Evolutionary conservation across 345 rosid genomes (phyloP).

Genomic region (Hibiscus syriacus): DNA sequence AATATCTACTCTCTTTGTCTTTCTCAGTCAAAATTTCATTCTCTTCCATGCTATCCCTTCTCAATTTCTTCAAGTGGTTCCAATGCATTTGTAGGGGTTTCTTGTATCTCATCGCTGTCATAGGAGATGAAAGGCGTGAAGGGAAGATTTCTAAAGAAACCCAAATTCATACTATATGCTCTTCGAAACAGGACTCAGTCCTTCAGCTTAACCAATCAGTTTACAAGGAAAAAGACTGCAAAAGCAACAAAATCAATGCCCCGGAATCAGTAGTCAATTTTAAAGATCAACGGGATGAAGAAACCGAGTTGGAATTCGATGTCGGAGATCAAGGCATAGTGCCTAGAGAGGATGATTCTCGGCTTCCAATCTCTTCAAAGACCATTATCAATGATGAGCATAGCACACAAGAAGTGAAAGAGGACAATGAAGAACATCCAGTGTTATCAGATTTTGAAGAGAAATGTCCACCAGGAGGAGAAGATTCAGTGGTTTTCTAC

Average conservation of each 20-base stretch:
- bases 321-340: not conserved
- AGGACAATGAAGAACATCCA: conserved; percentile 6
- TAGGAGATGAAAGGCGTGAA: conserved; percentile 49
- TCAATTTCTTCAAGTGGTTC: not conserved
- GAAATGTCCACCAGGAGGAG: conserved; percentile 67
- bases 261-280: not conserved
- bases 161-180: conserved; percentile 38
- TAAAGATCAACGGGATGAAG: conserved; percentile 23
- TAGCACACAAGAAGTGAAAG: not conserved
- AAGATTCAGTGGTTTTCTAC: conserved; percentile 59
- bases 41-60: not conserved
- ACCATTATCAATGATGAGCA: not conserved
- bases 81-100: not conserved
- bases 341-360: conserved; percentile 9
- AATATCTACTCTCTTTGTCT: not conserved
- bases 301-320: conserved; percentile 10
- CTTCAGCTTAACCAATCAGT: conserved; percentile 23
- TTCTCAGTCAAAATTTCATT: not conserved
- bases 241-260: not conserved
- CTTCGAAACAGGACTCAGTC: conserved; percentile 41
- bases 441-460: conserved; percentile 30
- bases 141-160: conserved; percentile 56
- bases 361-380: conserved; percentile 7
- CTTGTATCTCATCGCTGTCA: not conserved
- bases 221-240: conserved; percentile 19